These are phyloP conservation scores for Cucurbita argyrosperma DNA, from an alignment of 306 rosid species.

Conservation along the genomic window DNA sequence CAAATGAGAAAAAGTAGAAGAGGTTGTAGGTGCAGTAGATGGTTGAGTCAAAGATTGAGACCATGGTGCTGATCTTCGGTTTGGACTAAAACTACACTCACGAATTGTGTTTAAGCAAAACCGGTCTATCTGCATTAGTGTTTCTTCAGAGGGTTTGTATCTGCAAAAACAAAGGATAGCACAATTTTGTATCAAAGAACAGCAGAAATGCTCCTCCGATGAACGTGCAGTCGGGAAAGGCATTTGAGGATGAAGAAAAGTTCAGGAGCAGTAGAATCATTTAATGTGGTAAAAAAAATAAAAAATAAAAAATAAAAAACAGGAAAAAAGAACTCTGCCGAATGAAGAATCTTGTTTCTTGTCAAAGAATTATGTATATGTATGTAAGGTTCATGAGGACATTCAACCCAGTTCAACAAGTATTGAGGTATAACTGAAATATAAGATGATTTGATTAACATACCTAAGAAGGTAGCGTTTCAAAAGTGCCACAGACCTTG, in stretches of 20 bases:
- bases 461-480: slow-evolving; percentile 91
- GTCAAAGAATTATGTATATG: background rate
- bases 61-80: slow-evolving; percentile 41
- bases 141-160: slow-evolving; percentile 88
- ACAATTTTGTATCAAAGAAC: slow-evolving; percentile 10
- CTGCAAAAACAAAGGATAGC: slow-evolving; percentile 29
- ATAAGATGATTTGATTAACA: slow-evolving; percentile 13
- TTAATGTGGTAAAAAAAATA: background rate
- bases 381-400: background rate
- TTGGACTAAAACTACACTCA: slow-evolving; percentile 56
- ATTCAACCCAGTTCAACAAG: background rate
- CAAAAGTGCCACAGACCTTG: slow-evolving; percentile 88
- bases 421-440: slow-evolving; percentile 8
- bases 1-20: slow-evolving; percentile 45
- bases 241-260: background rate
- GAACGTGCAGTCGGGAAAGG: background rate
- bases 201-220: slow-evolving; percentile 3
- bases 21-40: slow-evolving; percentile 36
- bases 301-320: too few relatives aligned
- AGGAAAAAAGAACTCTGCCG: background rate
- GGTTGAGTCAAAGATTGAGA: slow-evolving; percentile 43
- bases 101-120: slow-evolving; percentile 81
- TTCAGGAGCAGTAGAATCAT: background rate
- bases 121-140: slow-evolving; percentile 82
- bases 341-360: background rate